A percentile compares a stretch with the other conserved stretches of the same genome.
These are phyloP conservation scores for Haplosporangium gracile DNA, from an alignment of 192 early-diverging fungal species.

Conservation along the genomic window DNA sequence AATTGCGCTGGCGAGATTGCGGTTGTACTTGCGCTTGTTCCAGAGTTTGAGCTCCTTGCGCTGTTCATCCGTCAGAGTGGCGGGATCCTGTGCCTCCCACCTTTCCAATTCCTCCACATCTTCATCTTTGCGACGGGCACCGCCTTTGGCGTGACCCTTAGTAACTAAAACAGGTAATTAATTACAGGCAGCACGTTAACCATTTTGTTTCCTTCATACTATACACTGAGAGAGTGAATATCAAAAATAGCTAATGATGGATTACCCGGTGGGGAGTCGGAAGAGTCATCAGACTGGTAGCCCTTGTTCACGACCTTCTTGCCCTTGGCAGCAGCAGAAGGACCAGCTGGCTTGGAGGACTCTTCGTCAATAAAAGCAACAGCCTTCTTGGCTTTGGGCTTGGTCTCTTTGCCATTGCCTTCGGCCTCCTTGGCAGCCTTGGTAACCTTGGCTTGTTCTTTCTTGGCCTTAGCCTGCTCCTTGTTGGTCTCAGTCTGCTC, in stretches of 20 bases:
- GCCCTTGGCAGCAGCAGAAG: background rate
- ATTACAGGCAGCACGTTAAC: background rate
- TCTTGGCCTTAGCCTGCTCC: background rate
- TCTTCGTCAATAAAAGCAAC: background rate
- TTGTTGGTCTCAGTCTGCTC: background rate
- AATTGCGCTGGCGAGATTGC: background rate
- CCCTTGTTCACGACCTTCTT: background rate
- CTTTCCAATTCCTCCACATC: background rate
- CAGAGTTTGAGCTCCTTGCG: background rate
- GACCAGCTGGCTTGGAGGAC: background rate
- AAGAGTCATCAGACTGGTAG: background rate
- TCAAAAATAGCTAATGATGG: background rate
- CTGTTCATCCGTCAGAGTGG: background rate
- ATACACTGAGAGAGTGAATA: too few species aligned
- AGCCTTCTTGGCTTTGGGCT: background rate
- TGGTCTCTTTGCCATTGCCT: background rate
- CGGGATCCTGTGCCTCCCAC: background rate
- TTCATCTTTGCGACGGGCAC: background rate
- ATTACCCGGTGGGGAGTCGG: background rate
- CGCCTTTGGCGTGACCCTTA: background rate
- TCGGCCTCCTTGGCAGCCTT: slow-evolving; percentile 1
- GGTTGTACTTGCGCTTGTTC: background rate
- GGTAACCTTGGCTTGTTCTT: background rate
- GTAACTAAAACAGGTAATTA: background rate
- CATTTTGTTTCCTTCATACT: background rate